These are phyloP conservation scores for Colletotrichum scovillei DNA, from an alignment of 2,329 filamentous ascomycete species.

Conservation along the genomic window DNA sequence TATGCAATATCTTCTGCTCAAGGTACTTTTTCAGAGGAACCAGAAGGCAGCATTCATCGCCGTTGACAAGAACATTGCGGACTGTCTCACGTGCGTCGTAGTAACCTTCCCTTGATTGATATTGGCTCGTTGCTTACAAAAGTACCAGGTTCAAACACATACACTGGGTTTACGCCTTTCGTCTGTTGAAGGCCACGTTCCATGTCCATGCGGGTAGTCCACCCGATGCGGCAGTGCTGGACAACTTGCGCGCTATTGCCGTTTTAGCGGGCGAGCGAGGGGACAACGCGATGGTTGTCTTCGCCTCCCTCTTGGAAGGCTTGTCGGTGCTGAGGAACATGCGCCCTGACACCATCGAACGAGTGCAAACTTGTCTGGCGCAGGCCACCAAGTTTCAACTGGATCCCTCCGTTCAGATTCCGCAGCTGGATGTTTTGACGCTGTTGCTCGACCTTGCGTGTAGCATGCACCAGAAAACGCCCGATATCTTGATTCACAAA, in stretches of 20 bases:
- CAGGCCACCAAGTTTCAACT: conserved; percentile 78
- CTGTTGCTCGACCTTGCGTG: conserved; percentile 78
- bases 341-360: conserved; percentile 74
- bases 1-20: conserved; percentile 79
- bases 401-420: conserved; percentile 70
- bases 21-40: conserved; percentile 77
- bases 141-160: conserved; percentile 69
- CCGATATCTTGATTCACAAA: conserved; percentile 68
- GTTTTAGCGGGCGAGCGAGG: conserved; percentile 68
- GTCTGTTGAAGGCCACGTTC: conserved; percentile 78
- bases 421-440: conserved; percentile 74
- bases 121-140: background rate
- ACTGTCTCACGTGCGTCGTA: conserved; percentile 70
- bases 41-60: conserved; percentile 79
- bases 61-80: conserved; percentile 75
- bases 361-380: conserved; percentile 80
- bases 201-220: conserved; percentile 70
- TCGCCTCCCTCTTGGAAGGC: conserved; percentile 76
- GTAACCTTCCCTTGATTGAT: background rate
- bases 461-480: conserved; percentile 72
- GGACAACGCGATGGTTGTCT: conserved; percentile 73
- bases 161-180: conserved; percentile 82
- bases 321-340: conserved; percentile 74
- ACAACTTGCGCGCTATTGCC: conserved; percentile 75
- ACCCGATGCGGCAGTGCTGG: conserved; percentile 72